Evolutionary conservation across 2,329 filamentous ascomycete species (phyloP), one percentile per base, ranked within the genome.

Genomic region (Fusarium begoniae): DNA sequence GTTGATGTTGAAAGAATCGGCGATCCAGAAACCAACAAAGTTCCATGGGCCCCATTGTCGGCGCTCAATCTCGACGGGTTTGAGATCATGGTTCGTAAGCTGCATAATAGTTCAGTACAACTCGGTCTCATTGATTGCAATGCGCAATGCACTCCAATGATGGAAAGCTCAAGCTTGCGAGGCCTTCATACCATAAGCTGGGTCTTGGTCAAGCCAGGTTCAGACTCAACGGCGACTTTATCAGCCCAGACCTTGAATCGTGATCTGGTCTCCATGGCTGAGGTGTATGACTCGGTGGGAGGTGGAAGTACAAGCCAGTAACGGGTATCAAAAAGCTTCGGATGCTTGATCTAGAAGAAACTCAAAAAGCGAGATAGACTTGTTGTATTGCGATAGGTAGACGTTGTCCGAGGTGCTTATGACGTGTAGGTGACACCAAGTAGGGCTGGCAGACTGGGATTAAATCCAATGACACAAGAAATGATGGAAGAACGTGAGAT

Each of bases 41-140:
- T 97, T 97, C 90, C 93, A 94, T 37, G 92, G 85, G 24, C 91
- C 91, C 95, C 95, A 98, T 88, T 94, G 90, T 62, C 95, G 90
- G 66, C 94, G 90, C 73, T 90, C 90, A 22, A 90, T 91, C 80
- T 97, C 94, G 58, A 98, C 94, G 78, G 90, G 86, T 80, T 94
- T 95, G 73, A 96, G 86, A 83, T 96, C 94, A 81, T 94, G 84
- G 82, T 98, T 98, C 75, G 90, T 93, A 80, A 98, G 88, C 90
- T 90, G 79, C 26, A 30, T 35, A 44, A 54, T 47, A 67, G 50
- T 56, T 78, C 50, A 78, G 75, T 62, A 70, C 22, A 55, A 48
- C 43, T 73, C 47, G 5, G 41, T 55, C 35, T 66, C 48, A 38
- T 48, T n/a, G 28, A 48, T 73, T 37, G 47, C 44, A 11, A 45